These are phyloP conservation scores for Entomortierella chlamydospora DNA, from an alignment of 192 early-diverging fungal species.

Conservation along the genomic window DNA sequence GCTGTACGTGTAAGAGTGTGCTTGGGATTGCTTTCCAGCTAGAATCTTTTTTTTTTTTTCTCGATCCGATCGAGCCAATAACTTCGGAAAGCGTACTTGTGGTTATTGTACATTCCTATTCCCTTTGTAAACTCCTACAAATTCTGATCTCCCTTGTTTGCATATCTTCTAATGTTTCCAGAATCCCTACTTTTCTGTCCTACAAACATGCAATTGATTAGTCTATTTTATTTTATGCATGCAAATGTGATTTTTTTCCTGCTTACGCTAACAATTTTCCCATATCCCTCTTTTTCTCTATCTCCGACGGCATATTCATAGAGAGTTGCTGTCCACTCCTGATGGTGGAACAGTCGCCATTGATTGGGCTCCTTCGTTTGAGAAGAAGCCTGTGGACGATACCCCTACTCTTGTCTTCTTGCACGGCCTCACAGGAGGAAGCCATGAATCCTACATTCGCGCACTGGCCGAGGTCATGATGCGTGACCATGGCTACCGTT, in stretches of 20 bases:
- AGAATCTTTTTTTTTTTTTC: too few species aligned
- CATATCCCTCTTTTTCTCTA: neutral
- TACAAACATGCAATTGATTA: too few species aligned
- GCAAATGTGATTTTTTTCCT: neutral
- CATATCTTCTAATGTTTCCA: too few species aligned
- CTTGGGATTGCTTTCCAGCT: neutral
- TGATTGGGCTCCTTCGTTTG: slow-evolving; percentile 84
- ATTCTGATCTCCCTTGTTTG: too few species aligned
- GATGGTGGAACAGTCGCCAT: slow-evolving; percentile 90
- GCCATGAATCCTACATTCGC: slow-evolving; percentile 90
- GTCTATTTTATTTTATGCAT: too few species aligned
- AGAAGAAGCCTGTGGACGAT: slow-evolving; percentile 63
- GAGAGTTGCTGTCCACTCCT: slow-evolving; percentile 70
- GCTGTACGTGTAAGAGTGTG: too few species aligned
- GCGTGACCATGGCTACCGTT: slow-evolving; percentile 72
- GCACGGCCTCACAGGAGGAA: slow-evolving; percentile 94
- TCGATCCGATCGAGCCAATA: slow-evolving; percentile 38
- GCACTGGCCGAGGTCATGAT: slow-evolving; percentile 73
- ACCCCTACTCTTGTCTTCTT: slow-evolving; percentile 85
- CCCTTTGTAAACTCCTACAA: too few species aligned
- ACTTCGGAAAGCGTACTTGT: slow-evolving; percentile 13
- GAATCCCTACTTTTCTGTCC: too few species aligned
- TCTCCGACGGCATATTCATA: slow-evolving; percentile 38
- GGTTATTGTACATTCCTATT: too few species aligned
- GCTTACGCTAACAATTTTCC: slow-evolving; percentile 1